Conservation (phyloP, 345 rosid species). For the Dipteronia dyeriana region DNA sequence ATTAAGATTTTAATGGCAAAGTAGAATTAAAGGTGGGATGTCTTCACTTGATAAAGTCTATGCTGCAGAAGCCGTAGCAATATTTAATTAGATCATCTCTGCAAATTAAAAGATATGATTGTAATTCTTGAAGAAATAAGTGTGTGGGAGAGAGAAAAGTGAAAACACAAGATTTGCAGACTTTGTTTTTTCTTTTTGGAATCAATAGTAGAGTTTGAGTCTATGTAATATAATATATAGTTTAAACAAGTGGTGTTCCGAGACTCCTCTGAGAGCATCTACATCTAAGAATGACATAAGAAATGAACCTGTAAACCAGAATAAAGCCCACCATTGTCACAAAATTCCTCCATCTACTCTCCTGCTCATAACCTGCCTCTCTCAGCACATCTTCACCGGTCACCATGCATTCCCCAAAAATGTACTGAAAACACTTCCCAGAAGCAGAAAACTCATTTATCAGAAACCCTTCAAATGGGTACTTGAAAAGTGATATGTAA, state of each 20-base stretch:
- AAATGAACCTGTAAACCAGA: constrained; percentile 72
- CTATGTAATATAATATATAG: neutral
- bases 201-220: neutral
- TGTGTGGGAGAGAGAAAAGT: no score
- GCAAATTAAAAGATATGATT: no score
- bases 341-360: constrained; percentile 76
- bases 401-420: constrained; percentile 63
- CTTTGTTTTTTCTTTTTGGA: no score
- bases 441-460: constrained; percentile 87
- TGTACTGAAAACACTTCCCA: constrained; percentile 70
- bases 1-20: no score
- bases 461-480: constrained; percentile 92
- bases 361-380: constrained; percentile 77
- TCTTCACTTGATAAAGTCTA: no score
- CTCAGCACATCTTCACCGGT: constrained; percentile 67
- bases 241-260: constrained; percentile 30
- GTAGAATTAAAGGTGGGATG: no score
- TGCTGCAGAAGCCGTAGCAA: no score
- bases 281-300: constrained; percentile 72
- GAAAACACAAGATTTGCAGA: no score
- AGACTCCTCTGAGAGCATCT: constrained; percentile 67
- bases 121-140: no score
- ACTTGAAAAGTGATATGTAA: constrained; percentile 86
- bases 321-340: constrained; percentile 73
- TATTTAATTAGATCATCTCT: no score